Base-by-base conservation (phyloP, 2,329 filamentous ascomycete genomes). In the Hymenoscyphus scutula region DNA sequence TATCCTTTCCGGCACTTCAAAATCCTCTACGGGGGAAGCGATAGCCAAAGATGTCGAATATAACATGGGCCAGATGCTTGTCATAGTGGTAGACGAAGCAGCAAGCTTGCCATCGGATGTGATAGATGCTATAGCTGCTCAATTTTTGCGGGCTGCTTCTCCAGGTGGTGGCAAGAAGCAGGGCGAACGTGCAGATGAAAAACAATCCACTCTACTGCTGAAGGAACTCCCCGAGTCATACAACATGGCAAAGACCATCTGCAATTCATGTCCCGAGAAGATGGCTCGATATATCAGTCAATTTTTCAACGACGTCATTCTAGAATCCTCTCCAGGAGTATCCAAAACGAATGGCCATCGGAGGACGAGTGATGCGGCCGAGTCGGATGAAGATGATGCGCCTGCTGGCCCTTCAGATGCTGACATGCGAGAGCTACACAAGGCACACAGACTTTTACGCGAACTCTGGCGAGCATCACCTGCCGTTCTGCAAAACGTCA, bases 231-330 rank as follows among this genome's bases (percentile, higher is more conserved):
- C 95, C 1, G 87, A 92, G 17, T 93, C 95, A 1, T 99, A 99
- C 78, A 89, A 95, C 73, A 96, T 98, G 90, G 94, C 95, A 25
- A 96, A 96, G 77, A 91, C 90, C 2, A 88, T 99, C 53, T 99
- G 95, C 79, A 95, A 92, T 71, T 85, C 85, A 19, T 96, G 89
- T 69, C 87, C 91, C 0, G 94, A 97, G 69, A 96, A 96, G 76
- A 97, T 99, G 94, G 89, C 92, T 1, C 89, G 92, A 65, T 92
- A 96, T 69, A 89, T 98, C 61, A 94, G 92, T 68, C 92, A 96
- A 72, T 99, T 98, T 75, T 99, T 99, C 75, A 96, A 92, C 76
- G 92, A 96, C 62, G 92, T 98, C 58, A 96, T 99, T 62, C 87
- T 98, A 65, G 92, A 97, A 73, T 90, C 92, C 3, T 92, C 88